Evolutionary conservation across 225 moss, liverwort and hornwort genomes (phyloP).

Genomic region (Lunularia cruciata): DNA sequence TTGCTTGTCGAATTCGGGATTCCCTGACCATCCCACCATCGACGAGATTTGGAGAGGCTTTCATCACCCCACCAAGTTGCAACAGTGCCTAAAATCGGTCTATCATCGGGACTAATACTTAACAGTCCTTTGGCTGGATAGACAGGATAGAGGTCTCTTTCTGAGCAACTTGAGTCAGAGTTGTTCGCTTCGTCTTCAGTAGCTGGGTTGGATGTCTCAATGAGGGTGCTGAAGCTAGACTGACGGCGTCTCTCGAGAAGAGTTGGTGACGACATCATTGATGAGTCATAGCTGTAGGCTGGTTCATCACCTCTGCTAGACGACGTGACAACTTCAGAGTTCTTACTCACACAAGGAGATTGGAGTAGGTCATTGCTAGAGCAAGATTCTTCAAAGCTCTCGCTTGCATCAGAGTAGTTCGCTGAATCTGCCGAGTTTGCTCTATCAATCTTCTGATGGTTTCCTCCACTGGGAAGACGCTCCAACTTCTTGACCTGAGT

Average conservation of each 20-base stretch:
- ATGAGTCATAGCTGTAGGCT: conserved; percentile 28
- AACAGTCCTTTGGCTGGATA: conserved; percentile 20
- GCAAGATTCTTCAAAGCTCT: conserved; percentile 21
- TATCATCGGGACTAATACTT: conserved; percentile 54
- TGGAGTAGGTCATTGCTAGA: conserved; percentile 19
- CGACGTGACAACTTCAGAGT: conserved; percentile 25
- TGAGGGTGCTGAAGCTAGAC: not conserved
- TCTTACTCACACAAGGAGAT: conserved; percentile 21
- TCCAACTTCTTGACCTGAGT: not conserved
- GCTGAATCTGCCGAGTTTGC: not conserved
- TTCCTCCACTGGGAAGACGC: not conserved
- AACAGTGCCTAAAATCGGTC: conserved; percentile 63
- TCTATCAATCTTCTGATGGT: too few relatives aligned
- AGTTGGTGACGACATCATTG: conserved; percentile 18
- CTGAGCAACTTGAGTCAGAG: not conserved
- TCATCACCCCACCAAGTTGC: conserved; percentile 60
- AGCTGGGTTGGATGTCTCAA: not conserved
- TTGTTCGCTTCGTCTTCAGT: not conserved
- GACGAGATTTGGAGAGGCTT: conserved; percentile 47
- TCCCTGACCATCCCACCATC: conserved; percentile 80
- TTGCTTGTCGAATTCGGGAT: conserved; percentile 56
- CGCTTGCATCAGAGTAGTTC: conserved; percentile 9
- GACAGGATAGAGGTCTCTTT: conserved; percentile 11
- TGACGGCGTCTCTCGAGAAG: conserved; percentile 8
- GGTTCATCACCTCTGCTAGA: conserved; percentile 33